Percentiles rank a stretch among this genome's conserved stretches.
These are phyloP conservation scores for Spathaspora arborariae DNA, from an alignment of 805 yeast genomes.

Conservation along the genomic window DNA sequence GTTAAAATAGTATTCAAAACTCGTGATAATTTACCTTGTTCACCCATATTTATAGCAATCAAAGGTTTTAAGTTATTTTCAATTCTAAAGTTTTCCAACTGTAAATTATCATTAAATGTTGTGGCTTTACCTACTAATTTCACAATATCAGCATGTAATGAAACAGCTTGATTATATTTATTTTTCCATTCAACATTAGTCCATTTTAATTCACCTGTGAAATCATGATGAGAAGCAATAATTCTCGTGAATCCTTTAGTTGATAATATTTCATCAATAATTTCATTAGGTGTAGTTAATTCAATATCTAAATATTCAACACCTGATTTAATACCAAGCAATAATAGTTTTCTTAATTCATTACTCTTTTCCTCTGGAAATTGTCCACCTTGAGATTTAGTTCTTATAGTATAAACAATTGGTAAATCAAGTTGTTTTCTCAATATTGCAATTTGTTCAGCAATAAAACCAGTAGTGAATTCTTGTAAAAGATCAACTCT, in stretches of 20 bases:
- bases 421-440: conserved; percentile 68
- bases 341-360: conserved; percentile 47
- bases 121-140: conserved; percentile 82
- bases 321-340: conserved; percentile 70
- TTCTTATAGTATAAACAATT: conserved; percentile 76
- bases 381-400: conserved; percentile 75
- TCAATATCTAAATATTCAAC: conserved; percentile 81
- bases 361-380: conserved; percentile 59
- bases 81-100: conserved; percentile 65
- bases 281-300: conserved; percentile 57
- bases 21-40: conserved; percentile 71
- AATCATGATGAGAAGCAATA: conserved; percentile 83
- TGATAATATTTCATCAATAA: conserved; percentile 47
- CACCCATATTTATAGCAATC: conserved; percentile 82
- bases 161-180: conserved; percentile 62
- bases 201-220: conserved; percentile 63
- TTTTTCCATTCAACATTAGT: conserved; percentile 67
- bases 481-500: conserved; percentile 68
- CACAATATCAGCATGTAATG: conserved; percentile 65
- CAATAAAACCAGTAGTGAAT: conserved; percentile 52
- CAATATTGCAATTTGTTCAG: conserved; percentile 67
- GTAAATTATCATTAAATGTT: conserved; percentile 61
- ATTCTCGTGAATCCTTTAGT: conserved; percentile 61
- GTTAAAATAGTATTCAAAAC: conserved; percentile 73
- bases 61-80: conserved; percentile 57